Base-by-base conservation (phyloP, 108 stramenopile species). In the Cyclotella kingstonii region DNA sequence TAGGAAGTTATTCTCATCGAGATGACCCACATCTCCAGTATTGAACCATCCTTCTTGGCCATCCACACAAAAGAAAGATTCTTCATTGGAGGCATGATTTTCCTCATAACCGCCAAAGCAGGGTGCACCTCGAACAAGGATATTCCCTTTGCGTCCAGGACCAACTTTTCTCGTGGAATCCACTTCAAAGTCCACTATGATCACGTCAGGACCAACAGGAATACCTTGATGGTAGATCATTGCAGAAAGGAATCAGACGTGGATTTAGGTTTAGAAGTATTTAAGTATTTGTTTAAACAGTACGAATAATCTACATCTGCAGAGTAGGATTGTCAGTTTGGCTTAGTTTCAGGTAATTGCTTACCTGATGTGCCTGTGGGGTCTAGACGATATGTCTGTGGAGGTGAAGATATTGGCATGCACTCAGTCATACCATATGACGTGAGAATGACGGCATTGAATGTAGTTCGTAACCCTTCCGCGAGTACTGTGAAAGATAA, bases 381-480 rank as follows among this genome's bases (percentile, higher is more conserved):
- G 31, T 79, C 75, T 38, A 86, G 56, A 48, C 78, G 66, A 50
- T 86, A 86, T 14, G 49, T 54, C 12, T 60, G 54, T 3, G 84
- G 84, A 12, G 84, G 84, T n/a, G 79, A 70, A 6, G 72, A 62
- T 26, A 86, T 86, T 0, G 84, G 84, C 84, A 86, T 86, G 64
- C 84, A 85, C 51, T 89, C 88, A 14, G 88, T 82, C 88, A 89
- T 89, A 29, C 81, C 84, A 62, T 89, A 89, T 12, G 60, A 53
- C 0, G 88, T 81, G 26, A 89, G 40, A 25, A 89, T 68, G 2
- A 46, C 45, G 2, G 45, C 21, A 2, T 19, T 4, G 55, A 81
- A 84, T 0, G 76, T 73, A 29, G 61, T 30, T 12, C 64, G 49
- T 4, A 84, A 46, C 49, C 76, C 65, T 14, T 71, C 58, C 0